Evolutionary conservation across 495 filamentous ascomycete species (phyloP), one percentile per base, ranked within the genome.

Genomic region (Aspergillus incahuasiensis): DNA sequence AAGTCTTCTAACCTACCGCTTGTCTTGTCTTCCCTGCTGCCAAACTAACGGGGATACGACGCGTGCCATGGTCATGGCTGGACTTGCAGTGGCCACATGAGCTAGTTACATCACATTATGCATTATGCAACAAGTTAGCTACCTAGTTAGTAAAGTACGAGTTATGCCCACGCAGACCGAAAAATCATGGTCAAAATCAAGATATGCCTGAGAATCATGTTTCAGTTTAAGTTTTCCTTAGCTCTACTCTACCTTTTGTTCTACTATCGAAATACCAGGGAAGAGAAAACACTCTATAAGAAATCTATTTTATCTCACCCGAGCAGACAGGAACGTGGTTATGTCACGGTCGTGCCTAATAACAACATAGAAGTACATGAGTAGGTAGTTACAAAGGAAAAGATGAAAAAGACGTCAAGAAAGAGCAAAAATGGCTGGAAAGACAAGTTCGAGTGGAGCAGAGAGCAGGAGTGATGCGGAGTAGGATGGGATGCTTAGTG

Each of bases 271-370:
- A n/a, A n/a, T n/a, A n/a, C n/a, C 25, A 35, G 32, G 2, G 9
- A 35, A 42, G 39, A 5, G 25, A 6, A 47, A 32, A 6, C 32
- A 39, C 47, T 49, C 32, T 39, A 49, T 48, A 49, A 24, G 32
- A 22, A 38, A 39, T 49, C 47, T 49, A 49, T 49, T 49, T 49
- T 49, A 32, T n/a, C 47, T 49, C 47, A 22, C 39, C 47, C 32
- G 32, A 39, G 24, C 30, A 24, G 12, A n/a, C n/a, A n/a, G n/a
- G n/a, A 45, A 45, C 21, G 21, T 24, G 22, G 19, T 35, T 11
- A 45, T 20, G 16, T n/a, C 16, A 45, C 15, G n/a, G n/a, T 40
- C 38, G n/a, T 11, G 21, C 20, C n/a, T 15, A 47, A 32, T n/a
- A 16, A 24, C 32, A 49, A 22, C 47, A 13, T 52, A 52, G 35